Conservation (phyloP, 768 basidiomycete genomes). For the Neoboletus subvelutipes region DNA sequence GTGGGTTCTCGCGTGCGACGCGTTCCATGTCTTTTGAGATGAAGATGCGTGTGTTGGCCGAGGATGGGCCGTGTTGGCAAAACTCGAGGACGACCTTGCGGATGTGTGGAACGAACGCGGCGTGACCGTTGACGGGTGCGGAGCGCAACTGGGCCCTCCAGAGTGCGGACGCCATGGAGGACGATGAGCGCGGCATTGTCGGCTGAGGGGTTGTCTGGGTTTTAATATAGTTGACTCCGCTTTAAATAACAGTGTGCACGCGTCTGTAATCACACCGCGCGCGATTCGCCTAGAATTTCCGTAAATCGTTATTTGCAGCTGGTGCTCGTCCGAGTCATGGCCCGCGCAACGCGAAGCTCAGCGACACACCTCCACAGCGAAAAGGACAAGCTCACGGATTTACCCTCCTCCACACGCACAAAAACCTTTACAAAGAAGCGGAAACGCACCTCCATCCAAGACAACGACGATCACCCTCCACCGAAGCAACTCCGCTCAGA, state of each 20-base stretch:
- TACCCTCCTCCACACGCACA: slow-evolving; percentile 24
- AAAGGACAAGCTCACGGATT: slow-evolving; percentile 28
- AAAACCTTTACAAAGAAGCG: slow-evolving; percentile 56
- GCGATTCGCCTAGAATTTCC: slow-evolving; percentile 26
- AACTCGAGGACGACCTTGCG: slow-evolving; percentile 88
- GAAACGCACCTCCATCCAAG: slow-evolving; percentile 50
- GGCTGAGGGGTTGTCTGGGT: slow-evolving; percentile 24
- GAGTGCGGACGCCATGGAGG: slow-evolving; percentile 39
- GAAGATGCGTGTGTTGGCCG: slow-evolving; percentile 67
- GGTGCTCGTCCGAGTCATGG: slow-evolving; percentile 54
- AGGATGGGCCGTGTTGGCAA: slow-evolving; percentile 81
- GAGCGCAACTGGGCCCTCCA: slow-evolving; percentile 53
- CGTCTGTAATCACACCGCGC: slow-evolving; percentile 17
- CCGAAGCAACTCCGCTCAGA: slow-evolving; percentile 46
- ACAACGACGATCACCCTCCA: slow-evolving; percentile 47
- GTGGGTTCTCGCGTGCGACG: slow-evolving; percentile 71
- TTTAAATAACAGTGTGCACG: slow-evolving; percentile 12
- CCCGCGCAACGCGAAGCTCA: slow-evolving; percentile 70
- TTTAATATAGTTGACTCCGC: slow-evolving; percentile 20
- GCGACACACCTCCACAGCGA: slow-evolving; percentile 39
- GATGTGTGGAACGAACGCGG: slow-evolving; percentile 71
- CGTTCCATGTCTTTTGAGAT: slow-evolving; percentile 59
- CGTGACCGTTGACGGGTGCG: slow-evolving; percentile 70
- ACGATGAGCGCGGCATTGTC: background rate
- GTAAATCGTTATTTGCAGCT: slow-evolving; percentile 26